Conservation (phyloP, 2,329 filamentous ascomycete genomes). For the Zasmidium citrigriseum region DNA sequence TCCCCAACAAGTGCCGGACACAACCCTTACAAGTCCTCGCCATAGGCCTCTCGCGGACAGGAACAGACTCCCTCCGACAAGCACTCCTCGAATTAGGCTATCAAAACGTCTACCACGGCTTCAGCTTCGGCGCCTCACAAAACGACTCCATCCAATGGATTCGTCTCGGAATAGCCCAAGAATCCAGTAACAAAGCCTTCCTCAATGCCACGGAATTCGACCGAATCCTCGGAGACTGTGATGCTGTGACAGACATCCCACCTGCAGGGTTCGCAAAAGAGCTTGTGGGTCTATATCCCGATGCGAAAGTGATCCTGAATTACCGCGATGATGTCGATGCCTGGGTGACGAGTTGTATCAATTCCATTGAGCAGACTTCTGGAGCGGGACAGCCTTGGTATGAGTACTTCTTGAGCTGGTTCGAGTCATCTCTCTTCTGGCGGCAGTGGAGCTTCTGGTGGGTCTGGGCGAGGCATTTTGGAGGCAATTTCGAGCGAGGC, state of each 20-base stretch:
- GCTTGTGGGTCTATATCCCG: slow-evolving; percentile 12
- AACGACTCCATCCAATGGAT: not conserved
- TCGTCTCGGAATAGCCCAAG: not conserved
- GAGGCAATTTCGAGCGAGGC: not conserved
- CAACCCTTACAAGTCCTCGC: slow-evolving; percentile 24
- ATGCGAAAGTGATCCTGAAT: slow-evolving; percentile 21
- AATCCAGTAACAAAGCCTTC: not conserved
- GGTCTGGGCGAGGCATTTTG: not conserved
- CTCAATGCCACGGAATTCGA: not conserved
- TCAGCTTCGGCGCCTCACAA: not conserved
- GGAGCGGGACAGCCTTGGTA: not conserved
- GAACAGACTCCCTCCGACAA: slow-evolving; percentile 25
- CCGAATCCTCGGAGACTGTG: not conserved
- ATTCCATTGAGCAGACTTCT: not conserved
- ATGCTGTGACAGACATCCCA: slow-evolving; percentile 14
- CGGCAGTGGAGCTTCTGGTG: not conserved
- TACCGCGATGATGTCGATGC: not conserved
- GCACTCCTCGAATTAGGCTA: slow-evolving; percentile 24
- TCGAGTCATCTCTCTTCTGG: not conserved
- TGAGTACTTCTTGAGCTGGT: not conserved
- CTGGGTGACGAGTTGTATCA: not conserved
- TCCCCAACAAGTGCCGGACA: not conserved
- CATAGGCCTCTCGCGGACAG: slow-evolving; percentile 27
- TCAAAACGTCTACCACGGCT: slow-evolving; percentile 22
- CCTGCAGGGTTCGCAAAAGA: slow-evolving; percentile 17